Percentiles rank a stretch among this genome's conserved stretches.
These are phyloP conservation scores for Przewalskia tangutica DNA, from an alignment of 257 asterid species.

Conservation along the genomic window DNA sequence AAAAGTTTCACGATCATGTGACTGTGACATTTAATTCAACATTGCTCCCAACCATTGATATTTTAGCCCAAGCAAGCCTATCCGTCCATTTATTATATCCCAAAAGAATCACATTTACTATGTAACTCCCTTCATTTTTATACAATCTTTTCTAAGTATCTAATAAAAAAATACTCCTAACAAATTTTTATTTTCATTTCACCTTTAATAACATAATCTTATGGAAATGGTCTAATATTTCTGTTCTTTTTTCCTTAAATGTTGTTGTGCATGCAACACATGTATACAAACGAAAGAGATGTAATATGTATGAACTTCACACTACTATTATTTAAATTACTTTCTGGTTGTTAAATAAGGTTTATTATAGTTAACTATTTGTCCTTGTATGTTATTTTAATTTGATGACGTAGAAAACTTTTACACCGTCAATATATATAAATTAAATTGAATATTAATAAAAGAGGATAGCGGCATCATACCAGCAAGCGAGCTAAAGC, in stretches of 20 bases:
- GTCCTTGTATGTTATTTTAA: too few relatives aligned
- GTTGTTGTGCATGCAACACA: not conserved
- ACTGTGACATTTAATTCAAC: constrained; percentile 25
- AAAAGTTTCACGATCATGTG: constrained; percentile 14
- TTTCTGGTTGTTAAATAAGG: too few relatives aligned
- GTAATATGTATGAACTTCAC: too few relatives aligned
- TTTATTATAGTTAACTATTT: too few relatives aligned
- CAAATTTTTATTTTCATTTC: not conserved
- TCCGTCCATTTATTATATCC: constrained; percentile 18
- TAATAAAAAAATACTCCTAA: too few relatives aligned
- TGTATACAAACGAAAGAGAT: not conserved
- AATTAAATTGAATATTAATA: not conserved
- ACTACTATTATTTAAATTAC: too few relatives aligned
- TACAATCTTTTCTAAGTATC: not conserved
- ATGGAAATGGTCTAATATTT: too few relatives aligned
- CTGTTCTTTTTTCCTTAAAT: too few relatives aligned
- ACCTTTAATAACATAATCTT: not conserved
- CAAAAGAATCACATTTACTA: not conserved
- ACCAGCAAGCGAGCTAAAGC: constrained; percentile 60
- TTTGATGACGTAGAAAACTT: too few relatives aligned
- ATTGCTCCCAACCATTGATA: constrained; percentile 29
- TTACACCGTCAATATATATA: too few relatives aligned
- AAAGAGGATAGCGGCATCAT: constrained; percentile 10
- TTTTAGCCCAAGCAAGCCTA: constrained; percentile 13
- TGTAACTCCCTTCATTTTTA: not conserved